Conservation (phyloP, 208 protist species). For the Strigomonas oncopelti region DNA sequence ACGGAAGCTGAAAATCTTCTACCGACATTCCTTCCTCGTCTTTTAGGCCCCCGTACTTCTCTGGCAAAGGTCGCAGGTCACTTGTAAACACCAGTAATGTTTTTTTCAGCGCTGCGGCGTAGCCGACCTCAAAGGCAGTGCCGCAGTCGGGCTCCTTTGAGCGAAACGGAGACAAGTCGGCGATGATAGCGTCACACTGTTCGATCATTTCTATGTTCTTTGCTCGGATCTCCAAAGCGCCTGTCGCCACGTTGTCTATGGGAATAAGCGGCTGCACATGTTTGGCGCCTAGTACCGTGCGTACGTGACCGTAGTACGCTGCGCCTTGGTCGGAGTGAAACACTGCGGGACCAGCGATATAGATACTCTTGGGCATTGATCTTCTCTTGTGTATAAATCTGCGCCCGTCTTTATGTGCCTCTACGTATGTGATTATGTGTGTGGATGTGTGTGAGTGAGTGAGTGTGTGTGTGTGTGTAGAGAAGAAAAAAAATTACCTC, state of each 20-base stretch:
- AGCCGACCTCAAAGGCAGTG: slow-evolving; percentile 83
- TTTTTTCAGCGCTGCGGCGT: slow-evolving; percentile 68
- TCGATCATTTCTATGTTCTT: slow-evolving; percentile 81
- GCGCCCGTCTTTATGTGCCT: too few relatives aligned
- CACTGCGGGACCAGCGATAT: slow-evolving; percentile 79
- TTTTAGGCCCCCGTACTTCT: slow-evolving; percentile 53
- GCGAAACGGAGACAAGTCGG: slow-evolving; percentile 78
- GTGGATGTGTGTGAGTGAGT: background rate
- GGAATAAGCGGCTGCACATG: slow-evolving; percentile 58
- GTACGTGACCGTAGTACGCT: slow-evolving; percentile 53
- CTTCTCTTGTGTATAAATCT: background rate
- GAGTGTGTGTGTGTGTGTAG: too few relatives aligned
- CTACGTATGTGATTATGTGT: background rate
- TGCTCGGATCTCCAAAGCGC: slow-evolving; percentile 49
- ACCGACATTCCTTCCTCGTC: slow-evolving; percentile 43
- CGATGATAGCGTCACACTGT: slow-evolving; percentile 72
- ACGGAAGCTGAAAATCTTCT: slow-evolving; percentile 72
- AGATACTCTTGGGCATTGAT: slow-evolving; percentile 39
- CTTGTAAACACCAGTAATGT: slow-evolving; percentile 54
- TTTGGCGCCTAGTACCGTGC: slow-evolving; percentile 29
- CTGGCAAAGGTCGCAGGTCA: slow-evolving; percentile 46
- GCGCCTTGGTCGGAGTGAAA: slow-evolving; percentile 62
- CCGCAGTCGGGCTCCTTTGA: slow-evolving; percentile 73
- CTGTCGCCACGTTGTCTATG: slow-evolving; percentile 40
- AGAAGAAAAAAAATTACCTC: background rate